These are phyloP conservation scores for Gleditsia sinensis DNA, from an alignment of 306 rosid species.

Conservation along the genomic window DNA sequence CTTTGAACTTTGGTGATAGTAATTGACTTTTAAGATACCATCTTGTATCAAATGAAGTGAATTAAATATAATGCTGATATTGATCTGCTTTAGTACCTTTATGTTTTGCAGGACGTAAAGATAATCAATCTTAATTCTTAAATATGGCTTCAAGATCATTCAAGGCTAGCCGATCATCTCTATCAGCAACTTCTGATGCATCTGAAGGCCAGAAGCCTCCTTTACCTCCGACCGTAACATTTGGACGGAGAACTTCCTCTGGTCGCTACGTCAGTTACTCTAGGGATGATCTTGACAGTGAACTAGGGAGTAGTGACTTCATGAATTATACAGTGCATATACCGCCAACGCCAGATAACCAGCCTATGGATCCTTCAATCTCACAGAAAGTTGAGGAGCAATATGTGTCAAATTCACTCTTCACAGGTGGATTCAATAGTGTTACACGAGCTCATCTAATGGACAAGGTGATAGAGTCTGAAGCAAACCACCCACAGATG, in stretches of 20 bases:
- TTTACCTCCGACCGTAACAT: slow-evolving; percentile 75
- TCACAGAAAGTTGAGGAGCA: slow-evolving; percentile 96
- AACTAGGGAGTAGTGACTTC: slow-evolving; percentile 70
- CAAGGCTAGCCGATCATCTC: slow-evolving; percentile 59
- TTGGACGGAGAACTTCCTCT: slow-evolving; percentile 79
- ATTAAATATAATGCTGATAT: slow-evolving; percentile 24
- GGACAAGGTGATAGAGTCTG: slow-evolving; percentile 94
- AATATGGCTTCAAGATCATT: slow-evolving; percentile 72
- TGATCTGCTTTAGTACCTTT: slow-evolving; percentile 32
- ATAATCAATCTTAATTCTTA: slow-evolving; percentile 26
- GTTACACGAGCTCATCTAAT: slow-evolving; percentile 86
- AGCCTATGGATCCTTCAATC: slow-evolving; percentile 86
- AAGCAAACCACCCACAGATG: slow-evolving; percentile 93
- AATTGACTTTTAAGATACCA: slow-evolving; percentile 9
- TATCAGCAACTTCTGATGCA: slow-evolving; percentile 63
- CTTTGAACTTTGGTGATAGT: slow-evolving; percentile 23
- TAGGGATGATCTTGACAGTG: slow-evolving; percentile 94
- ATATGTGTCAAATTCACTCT: slow-evolving; percentile 82
- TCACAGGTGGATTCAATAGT: slow-evolving; percentile 93
- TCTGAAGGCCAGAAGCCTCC: slow-evolving; percentile 70
- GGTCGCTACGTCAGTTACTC: slow-evolving; percentile 92
- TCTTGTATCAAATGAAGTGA: not conserved
- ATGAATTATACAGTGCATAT: slow-evolving; percentile 86
- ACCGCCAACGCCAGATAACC: slow-evolving; percentile 96
- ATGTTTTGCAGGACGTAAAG: slow-evolving; percentile 41